Percentiles rank a stretch among this genome's conserved stretches.
Evolutionary conservation across 2,329 filamentous ascomycete species (phyloP).

Genomic region (Acarospora socialis): DNA sequence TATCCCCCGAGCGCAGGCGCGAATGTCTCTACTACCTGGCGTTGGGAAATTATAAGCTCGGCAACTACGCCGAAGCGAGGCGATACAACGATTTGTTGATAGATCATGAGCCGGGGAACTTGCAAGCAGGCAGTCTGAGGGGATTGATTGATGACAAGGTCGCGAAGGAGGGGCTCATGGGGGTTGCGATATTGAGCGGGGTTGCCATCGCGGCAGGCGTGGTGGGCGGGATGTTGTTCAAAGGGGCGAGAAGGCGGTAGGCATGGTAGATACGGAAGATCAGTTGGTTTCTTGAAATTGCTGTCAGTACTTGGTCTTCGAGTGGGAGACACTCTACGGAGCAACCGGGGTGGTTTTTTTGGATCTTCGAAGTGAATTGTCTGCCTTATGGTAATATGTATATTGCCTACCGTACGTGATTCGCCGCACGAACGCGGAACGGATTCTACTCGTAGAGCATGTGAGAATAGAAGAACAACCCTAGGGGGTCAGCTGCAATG

Average conservation of each 20-base stretch:
- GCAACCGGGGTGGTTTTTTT: too few relatives aligned
- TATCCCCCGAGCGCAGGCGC: constrained; percentile 77
- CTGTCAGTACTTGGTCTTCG: too few relatives aligned
- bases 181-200: constrained; percentile 87
- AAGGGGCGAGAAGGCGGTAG: constrained; percentile 51
- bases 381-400: too few relatives aligned
- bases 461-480: too few relatives aligned
- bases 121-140: constrained; percentile 78
- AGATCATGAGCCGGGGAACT: constrained; percentile 78
- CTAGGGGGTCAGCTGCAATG: too few relatives aligned
- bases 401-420: too few relatives aligned
- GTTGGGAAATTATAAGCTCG: constrained; percentile 94
- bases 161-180: constrained; percentile 82
- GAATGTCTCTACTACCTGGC: constrained; percentile 98
- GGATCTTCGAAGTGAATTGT: too few relatives aligned
- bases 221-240: constrained; percentile 73
- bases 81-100: constrained; percentile 88
- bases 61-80: constrained; percentile 89
- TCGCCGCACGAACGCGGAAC: too few relatives aligned
- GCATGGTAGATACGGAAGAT: too few relatives aligned
- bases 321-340: too few relatives aligned
- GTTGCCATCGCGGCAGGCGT: constrained; percentile 88
- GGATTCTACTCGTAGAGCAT: too few relatives aligned
- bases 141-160: constrained; percentile 91
- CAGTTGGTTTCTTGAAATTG: too few relatives aligned